Conservation (phyloP, 805 yeast genomes). For the Ogataea pignaliae region DNA sequence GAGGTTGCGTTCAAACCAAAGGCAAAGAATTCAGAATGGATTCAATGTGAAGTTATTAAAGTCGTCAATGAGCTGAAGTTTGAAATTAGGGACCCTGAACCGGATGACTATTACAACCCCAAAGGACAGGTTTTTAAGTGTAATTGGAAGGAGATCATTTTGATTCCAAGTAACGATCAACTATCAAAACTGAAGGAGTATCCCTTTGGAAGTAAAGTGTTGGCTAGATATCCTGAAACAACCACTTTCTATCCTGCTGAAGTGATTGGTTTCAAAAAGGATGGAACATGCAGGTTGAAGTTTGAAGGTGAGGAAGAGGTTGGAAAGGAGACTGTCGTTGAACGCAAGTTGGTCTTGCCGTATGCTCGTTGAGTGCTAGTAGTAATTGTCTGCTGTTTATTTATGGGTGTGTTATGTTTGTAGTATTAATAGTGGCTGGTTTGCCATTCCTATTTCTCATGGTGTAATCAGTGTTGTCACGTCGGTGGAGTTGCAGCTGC, state of each 20-base stretch:
- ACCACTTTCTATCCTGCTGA: constrained; percentile 96
- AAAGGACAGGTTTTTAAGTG: constrained; percentile 85
- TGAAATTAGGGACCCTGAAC: constrained; percentile 97
- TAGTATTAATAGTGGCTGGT: too few species aligned
- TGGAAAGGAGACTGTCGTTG: constrained; percentile 91
- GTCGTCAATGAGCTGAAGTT: constrained; percentile 46
- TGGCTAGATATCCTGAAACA: constrained; percentile 95
- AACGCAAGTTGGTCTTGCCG: constrained; percentile 76
- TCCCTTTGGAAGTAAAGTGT: constrained; percentile 73
- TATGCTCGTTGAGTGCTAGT: constrained; percentile 38
- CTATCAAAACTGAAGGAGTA: constrained; percentile 41
- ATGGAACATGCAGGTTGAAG: constrained; percentile 70
- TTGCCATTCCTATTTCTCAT: too few species aligned
- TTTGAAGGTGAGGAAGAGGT: constrained; percentile 98
- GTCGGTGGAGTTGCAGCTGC: too few species aligned
- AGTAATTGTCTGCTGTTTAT: too few species aligned
- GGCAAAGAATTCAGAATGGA: constrained; percentile 84
- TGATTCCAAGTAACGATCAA: constrained; percentile 51
- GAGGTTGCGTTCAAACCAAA: constrained; percentile 85
- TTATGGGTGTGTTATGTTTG: too few species aligned
- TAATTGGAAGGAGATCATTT: constrained; percentile 69
- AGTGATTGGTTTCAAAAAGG: constrained; percentile 72
- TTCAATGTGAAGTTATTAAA: constrained; percentile 84
- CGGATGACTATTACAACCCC: constrained; percentile 79
- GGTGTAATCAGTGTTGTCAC: too few species aligned